These are phyloP conservation scores for Tritrichomonas foetus DNA, from an alignment of 208 protist species.

Conservation along the genomic window DNA sequence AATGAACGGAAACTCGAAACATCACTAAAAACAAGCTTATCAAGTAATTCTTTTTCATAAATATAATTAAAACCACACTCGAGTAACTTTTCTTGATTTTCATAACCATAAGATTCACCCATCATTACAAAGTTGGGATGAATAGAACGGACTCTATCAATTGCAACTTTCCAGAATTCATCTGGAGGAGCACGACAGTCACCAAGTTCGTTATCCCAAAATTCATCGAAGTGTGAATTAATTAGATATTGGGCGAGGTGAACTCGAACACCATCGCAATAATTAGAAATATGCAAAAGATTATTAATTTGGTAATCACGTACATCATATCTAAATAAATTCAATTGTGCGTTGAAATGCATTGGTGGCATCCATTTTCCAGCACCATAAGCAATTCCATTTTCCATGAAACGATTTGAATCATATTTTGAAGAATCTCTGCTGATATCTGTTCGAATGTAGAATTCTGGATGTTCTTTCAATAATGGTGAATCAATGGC, in stretches of 20 bases:
- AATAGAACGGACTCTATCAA: neutral
- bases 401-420: neutral
- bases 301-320: neutral
- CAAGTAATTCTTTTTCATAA: conserved; percentile 40
- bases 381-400: conserved; percentile 16
- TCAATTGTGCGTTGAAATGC: neutral
- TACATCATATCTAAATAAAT: neutral
- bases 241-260: conserved; percentile 47
- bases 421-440: neutral
- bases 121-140: conserved; percentile 45
- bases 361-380: neutral
- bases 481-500: neutral
- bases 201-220: neutral
- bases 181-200: neutral
- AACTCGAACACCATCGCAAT: conserved; percentile 43
- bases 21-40: neutral
- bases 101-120: conserved; percentile 41
- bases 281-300: conserved; percentile 14
- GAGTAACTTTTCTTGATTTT: neutral
- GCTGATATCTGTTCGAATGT: neutral
- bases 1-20: neutral
- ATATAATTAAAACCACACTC: conserved; percentile 20
- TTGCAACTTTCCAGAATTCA: conserved; percentile 44
- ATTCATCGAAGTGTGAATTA: conserved; percentile 39
- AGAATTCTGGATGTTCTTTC: neutral